Percentiles rank a stretch among this genome's conserved stretches.
Conservation (phyloP, 352 stramenopile genomes). For the Pythium aristosporum region DNA sequence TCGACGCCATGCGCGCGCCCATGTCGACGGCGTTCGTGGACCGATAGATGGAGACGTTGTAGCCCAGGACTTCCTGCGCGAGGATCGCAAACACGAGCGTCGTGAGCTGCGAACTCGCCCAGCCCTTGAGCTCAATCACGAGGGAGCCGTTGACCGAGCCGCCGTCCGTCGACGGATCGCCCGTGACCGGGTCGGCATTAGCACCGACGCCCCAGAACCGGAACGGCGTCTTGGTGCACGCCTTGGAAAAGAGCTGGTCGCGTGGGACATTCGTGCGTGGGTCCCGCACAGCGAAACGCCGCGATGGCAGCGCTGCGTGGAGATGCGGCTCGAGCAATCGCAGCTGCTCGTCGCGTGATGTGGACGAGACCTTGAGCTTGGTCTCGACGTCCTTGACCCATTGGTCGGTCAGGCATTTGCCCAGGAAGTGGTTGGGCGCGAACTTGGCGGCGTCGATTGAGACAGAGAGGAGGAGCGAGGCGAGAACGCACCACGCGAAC, state of each 20-base stretch:
- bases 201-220: conserved; percentile 30
- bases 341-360: conserved; percentile 9
- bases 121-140: conserved; percentile 32
- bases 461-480: background rate
- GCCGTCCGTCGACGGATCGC: conserved; percentile 4
- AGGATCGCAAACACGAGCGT: conserved; percentile 36
- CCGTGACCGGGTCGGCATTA: conserved; percentile 19
- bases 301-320: conserved; percentile 23
- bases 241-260: conserved; percentile 1
- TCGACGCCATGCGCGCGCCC: conserved; percentile 36
- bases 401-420: conserved; percentile 31
- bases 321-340: conserved; percentile 32
- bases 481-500: background rate
- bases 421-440: conserved; percentile 35
- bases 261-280: conserved; percentile 15
- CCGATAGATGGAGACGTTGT: conserved; percentile 16
- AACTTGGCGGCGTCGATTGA: background rate
- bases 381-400: conserved; percentile 29
- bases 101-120: conserved; percentile 29
- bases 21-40: conserved; percentile 10
- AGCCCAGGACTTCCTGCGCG: conserved; percentile 23
- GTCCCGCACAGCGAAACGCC: conserved; percentile 32
- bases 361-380: conserved; percentile 12
- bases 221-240: conserved; percentile 20
- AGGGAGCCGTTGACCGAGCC: conserved; percentile 7